Percentiles rank a stretch among this genome's conserved stretches.
phyloP scores from a whole-genome alignment of 768 basidiomycete genomes.

The Heimioporus sp. region DNA sequence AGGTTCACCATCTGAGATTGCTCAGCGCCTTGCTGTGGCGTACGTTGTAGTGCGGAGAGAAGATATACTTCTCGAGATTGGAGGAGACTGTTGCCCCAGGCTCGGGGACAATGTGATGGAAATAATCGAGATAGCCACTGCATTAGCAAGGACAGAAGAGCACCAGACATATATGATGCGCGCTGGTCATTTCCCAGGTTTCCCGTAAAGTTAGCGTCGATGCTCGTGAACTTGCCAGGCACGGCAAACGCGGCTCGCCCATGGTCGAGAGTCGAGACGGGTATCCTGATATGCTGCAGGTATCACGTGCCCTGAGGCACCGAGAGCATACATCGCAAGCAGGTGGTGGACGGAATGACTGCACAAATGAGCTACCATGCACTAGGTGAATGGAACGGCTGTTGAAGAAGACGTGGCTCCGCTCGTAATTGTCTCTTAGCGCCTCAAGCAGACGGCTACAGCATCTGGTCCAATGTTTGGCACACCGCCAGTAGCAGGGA shows the following conservation, averaged over 20 bases:
- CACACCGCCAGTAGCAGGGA: slow-evolving; percentile 35
- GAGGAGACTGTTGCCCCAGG: slow-evolving; percentile 29
- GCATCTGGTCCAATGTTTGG: slow-evolving; percentile 40
- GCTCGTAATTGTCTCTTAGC: slow-evolving; percentile 51
- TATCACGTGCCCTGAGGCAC: slow-evolving; percentile 43
- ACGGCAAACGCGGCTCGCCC: slow-evolving; percentile 33
- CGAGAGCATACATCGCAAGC: slow-evolving; percentile 59
- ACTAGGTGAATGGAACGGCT: background rate
- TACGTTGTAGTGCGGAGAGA: slow-evolving; percentile 49
- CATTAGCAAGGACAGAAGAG: slow-evolving; percentile 14
- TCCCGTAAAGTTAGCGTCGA: slow-evolving; percentile 21
- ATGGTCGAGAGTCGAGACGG: slow-evolving; percentile 40
- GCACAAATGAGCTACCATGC: background rate
- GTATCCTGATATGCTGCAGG: slow-evolving; percentile 40
- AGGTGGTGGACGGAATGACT: slow-evolving; percentile 60
- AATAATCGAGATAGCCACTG: slow-evolving; percentile 33
- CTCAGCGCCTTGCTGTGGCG: slow-evolving; percentile 23
- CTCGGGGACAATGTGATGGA: slow-evolving; percentile 27
- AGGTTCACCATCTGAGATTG: slow-evolving; percentile 60
- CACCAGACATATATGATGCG: background rate
- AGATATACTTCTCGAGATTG: slow-evolving; percentile 60
- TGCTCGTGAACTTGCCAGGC: slow-evolving; percentile 23
- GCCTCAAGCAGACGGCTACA: slow-evolving; percentile 37
- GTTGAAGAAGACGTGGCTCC: slow-evolving; percentile 56
- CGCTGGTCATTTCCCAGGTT: slow-evolving; percentile 33